Base-by-base conservation (phyloP, 2,329 filamentous ascomycete genomes). In the Amesomyces nigricolor region DNA sequence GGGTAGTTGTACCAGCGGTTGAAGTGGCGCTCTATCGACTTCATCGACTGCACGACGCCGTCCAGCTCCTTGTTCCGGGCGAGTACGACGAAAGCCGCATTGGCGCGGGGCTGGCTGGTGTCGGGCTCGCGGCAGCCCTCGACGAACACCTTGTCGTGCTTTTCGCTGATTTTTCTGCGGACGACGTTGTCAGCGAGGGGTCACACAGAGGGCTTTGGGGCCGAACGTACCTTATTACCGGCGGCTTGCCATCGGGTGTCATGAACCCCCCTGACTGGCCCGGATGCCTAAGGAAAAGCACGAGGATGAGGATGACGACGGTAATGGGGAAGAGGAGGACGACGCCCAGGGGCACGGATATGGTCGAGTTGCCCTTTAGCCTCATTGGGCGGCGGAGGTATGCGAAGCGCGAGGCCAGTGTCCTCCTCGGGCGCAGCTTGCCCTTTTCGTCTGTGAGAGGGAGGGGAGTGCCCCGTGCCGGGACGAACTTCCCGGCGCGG, bases 1-100 rank as follows among this genome's bases (percentile, higher is more conserved):
- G 94, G 94, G 71, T 99, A 99, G 72, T 97, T 85, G 71, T 91
- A 99, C 91, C 92, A 99, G 63, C 91, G 84, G 74, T 99, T 99
- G 82, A 99, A 99, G 73, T 99, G 94, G 65, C 94, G 83, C 76
- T 99, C 94, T 63, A 99, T 91, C 43, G 92, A 97, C 76, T 96
- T 96, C 71, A 99, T 82, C 9, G 94, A 97, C 72, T 97, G 90
- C 62, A 99, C 83, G 39, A 99, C 94, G 58, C 94, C 94, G 0
- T 96, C 91, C 61, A 99, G 72, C 74, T 99, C 94, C 78, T 96
- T 95, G 70, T 99, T 97, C 65, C 94, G 80, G 53, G 94, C 94
- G 57, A 99, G 80, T 39, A 99, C 91, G 61, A 99, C 94, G 67
- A 99, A 96, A 26, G 90, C 92, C 58, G 89, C 94, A 68, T 97